Evolutionary conservation across 495 filamentous ascomycete genomes (phyloP).

Genomic region (Lichenothelia convexa): DNA sequence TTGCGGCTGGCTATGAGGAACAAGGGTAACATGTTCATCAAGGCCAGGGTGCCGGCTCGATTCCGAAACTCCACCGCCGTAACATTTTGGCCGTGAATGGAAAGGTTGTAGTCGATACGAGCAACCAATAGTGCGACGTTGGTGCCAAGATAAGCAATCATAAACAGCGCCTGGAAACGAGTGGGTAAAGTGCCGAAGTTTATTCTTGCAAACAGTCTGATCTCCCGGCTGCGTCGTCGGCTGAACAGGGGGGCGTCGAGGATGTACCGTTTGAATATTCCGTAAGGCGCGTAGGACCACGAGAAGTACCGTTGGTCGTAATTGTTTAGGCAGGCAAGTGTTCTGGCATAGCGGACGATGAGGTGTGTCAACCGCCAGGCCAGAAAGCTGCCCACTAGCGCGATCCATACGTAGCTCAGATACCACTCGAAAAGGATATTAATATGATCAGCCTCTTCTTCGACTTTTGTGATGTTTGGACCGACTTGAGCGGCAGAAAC

Average conservation of each 20-base stretch:
- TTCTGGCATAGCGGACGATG: slow-evolving; percentile 10
- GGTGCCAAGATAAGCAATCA: slow-evolving; percentile 43
- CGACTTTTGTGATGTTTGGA: no score
- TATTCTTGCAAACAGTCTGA: slow-evolving; percentile 55
- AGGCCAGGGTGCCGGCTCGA: slow-evolving; percentile 55
- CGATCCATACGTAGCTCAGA: background rate
- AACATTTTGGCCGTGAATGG: slow-evolving; percentile 19
- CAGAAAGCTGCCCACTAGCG: background rate
- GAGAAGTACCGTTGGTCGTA: slow-evolving; percentile 24
- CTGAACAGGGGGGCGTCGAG: slow-evolving; percentile 71
- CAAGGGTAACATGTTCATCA: slow-evolving; percentile 64
- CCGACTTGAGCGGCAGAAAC: no score
- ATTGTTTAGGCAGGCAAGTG: slow-evolving; percentile 17
- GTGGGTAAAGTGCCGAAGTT: slow-evolving; percentile 77
- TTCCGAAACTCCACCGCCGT: slow-evolving; percentile 47
- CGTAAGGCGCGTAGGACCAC: slow-evolving; percentile 20
- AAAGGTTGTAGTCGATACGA: slow-evolving; percentile 37
- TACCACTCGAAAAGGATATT: background rate
- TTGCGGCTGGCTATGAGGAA: slow-evolving; percentile 49
- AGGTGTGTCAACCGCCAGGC: background rate
- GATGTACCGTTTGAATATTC: slow-evolving; percentile 50
- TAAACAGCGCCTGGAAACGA: slow-evolving; percentile 58
- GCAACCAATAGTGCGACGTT: slow-evolving; percentile 46
- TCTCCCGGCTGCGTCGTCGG: slow-evolving; percentile 71
- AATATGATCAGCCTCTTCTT: background rate